Percentiles rank a stretch among this genome's conserved stretches.
Conservation (phyloP, 108 stramenopile genomes). For the Fragilaria crotonensis region DNA sequence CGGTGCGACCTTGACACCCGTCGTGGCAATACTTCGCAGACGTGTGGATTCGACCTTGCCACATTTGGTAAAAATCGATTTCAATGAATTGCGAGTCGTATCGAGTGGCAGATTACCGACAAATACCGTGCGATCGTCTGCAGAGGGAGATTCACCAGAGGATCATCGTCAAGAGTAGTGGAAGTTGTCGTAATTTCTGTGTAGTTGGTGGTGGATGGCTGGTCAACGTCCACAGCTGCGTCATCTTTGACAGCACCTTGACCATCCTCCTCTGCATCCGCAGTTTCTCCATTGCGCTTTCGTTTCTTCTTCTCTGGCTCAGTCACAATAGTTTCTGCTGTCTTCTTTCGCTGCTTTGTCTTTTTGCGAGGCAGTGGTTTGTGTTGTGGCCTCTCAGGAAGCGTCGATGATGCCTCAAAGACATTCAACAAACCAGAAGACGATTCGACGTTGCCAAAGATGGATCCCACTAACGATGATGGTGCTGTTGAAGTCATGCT, state of each 20-base stretch:
- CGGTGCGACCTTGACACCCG: constrained; percentile 68
- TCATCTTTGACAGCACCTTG: too few relatives aligned
- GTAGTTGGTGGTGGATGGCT: too few relatives aligned
- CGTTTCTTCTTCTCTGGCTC: not conserved
- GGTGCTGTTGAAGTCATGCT: too few relatives aligned
- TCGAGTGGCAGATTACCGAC: constrained; percentile 70
- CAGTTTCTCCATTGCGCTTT: constrained; percentile 4
- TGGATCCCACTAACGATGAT: constrained; percentile 27
- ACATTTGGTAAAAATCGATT: constrained; percentile 47
- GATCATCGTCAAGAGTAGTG: not conserved
- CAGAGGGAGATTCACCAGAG: not conserved
- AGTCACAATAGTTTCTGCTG: not conserved
- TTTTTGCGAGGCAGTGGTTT: constrained; percentile 6
- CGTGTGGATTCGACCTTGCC: constrained; percentile 47
- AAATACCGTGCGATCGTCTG: constrained; percentile 65
- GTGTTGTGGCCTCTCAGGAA: constrained; percentile 36
- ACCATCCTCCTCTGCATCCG: constrained; percentile 5
- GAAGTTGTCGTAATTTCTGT: too few relatives aligned
- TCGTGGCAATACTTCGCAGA: constrained; percentile 58
- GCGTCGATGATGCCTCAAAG: constrained; percentile 21
- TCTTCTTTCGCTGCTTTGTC: constrained; percentile 3
- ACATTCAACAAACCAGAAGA: constrained; percentile 2
- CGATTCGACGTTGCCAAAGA: constrained; percentile 18
- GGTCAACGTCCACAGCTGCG: too few relatives aligned
- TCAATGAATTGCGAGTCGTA: constrained; percentile 52